Percentiles rank a stretch among this genome's conserved stretches.
Conservation (phyloP, 768 basidiomycete species). For the Cytidiella melzeri region DNA sequence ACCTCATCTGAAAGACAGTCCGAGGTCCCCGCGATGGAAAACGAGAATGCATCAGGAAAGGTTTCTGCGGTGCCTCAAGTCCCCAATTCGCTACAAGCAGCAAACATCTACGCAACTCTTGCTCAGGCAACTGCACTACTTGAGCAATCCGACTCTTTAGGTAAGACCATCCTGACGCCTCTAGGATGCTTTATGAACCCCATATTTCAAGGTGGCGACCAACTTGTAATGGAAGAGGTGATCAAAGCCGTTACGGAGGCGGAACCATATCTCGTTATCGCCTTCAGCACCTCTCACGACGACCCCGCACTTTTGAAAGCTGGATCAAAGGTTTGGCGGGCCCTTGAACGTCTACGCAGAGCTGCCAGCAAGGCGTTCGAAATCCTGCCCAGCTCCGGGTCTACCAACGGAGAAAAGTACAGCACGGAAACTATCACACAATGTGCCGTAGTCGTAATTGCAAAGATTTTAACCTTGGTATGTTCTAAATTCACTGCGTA, state of each 20-base stretch:
- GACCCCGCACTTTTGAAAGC: slow-evolving; percentile 34
- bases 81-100: neutral
- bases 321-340: slow-evolving; percentile 50
- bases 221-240: no score
- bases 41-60: neutral
- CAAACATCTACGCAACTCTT: slow-evolving; percentile 4
- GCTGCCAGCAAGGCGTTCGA: slow-evolving; percentile 45
- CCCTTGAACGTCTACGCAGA: slow-evolving; percentile 53
- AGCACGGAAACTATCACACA: no score
- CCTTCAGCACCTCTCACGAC: neutral
- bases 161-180: no score
- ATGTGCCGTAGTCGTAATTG: no score
- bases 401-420: no score
- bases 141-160: neutral
- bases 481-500: no score
- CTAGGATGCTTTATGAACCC: no score
- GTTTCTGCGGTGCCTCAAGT: neutral
- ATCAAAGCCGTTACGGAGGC: neutral
- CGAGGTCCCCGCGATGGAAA: neutral
- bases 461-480: no score
- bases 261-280: neutral
- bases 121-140: slow-evolving; percentile 7
- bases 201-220: no score
- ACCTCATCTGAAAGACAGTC: neutral
- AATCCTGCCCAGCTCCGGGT: slow-evolving; percentile 2